phyloP scores from a whole-genome alignment of 768 basidiomycete species.

The Lactarius sanguifluus region DNA sequence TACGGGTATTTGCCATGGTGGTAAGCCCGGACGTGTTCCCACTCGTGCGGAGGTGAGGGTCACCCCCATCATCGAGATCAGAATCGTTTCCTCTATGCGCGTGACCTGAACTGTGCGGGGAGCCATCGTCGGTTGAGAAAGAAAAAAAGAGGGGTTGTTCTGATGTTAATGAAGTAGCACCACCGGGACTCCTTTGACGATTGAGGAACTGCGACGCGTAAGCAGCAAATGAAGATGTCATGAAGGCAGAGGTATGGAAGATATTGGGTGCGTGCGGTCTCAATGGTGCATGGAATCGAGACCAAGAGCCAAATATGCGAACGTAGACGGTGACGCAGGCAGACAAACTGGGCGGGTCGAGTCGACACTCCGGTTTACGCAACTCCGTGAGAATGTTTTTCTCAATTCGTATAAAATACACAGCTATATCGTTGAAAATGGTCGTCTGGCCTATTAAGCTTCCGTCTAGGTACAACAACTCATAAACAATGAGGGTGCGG shows the following conservation, averaged over 20 bases:
- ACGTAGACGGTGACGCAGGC: slow-evolving; percentile 6
- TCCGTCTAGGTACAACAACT: too few relatives aligned
- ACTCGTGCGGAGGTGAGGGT: slow-evolving; percentile 64
- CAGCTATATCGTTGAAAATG: not conserved
- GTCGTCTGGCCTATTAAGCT: too few relatives aligned
- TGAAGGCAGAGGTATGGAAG: slow-evolving; percentile 25
- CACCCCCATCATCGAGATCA: slow-evolving; percentile 71
- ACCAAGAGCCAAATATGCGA: not conserved
- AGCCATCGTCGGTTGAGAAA: slow-evolving; percentile 72
- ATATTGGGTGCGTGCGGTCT: slow-evolving; percentile 1
- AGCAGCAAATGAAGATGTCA: slow-evolving; percentile 73
- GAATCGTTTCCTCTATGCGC: slow-evolving; percentile 37
- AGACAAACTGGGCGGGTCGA: slow-evolving; percentile 9
- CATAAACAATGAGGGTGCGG: too few relatives aligned
- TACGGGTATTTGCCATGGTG: slow-evolving; percentile 33
- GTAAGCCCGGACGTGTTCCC: slow-evolving; percentile 35
- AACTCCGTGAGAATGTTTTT: slow-evolving; percentile 13
- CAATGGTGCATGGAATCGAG: slow-evolving; percentile 18
- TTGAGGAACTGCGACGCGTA: slow-evolving; percentile 83
- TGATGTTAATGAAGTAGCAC: slow-evolving; percentile 51
- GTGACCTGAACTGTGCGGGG: slow-evolving; percentile 48
- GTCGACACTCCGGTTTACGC: slow-evolving; percentile 2
- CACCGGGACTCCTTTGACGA: slow-evolving; percentile 46
- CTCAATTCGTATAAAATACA: not conserved
- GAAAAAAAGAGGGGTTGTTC: slow-evolving; percentile 86